phyloP scores from a whole-genome alignment of 2,329 filamentous ascomycete species.

The Dothistroma pini region DNA sequence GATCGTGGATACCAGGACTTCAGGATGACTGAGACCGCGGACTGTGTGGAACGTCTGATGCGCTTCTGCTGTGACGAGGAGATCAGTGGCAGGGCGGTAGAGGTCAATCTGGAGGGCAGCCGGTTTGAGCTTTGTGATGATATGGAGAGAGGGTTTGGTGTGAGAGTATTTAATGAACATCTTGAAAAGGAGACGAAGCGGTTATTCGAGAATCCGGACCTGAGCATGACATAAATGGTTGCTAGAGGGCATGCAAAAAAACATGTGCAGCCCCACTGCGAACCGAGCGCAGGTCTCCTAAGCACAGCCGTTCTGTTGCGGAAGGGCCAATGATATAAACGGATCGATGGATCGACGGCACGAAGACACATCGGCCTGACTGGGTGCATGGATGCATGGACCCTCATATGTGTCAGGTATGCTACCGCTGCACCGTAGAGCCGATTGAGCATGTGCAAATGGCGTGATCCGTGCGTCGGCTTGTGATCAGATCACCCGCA shows the following conservation, averaged over 20 bases:
- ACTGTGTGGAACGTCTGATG: constrained; percentile 12
- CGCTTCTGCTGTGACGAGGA: constrained; percentile 10
- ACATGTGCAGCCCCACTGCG: not conserved
- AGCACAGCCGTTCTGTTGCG: not conserved
- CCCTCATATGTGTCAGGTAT: not conserved
- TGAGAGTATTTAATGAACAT: constrained; percentile 7
- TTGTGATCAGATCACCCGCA: not conserved
- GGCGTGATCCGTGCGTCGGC: not conserved
- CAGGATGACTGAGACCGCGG: constrained; percentile 7
- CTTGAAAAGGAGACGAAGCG: constrained; percentile 9
- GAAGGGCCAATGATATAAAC: not conserved
- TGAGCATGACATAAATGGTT: not conserved
- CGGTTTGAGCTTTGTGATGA: constrained; percentile 13
- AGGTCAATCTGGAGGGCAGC: constrained; percentile 12
- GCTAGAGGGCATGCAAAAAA: not conserved
- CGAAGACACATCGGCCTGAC: not conserved
- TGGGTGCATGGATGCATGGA: not conserved
- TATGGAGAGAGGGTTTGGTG: constrained; percentile 5
- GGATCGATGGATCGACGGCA: not conserved
- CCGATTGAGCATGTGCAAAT: not conserved
- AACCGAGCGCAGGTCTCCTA: not conserved
- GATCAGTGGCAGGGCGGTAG: constrained; percentile 9
- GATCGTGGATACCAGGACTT: constrained; percentile 9
- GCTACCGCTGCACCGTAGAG: not conserved
- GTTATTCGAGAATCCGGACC: not conserved